These are phyloP conservation scores for Bryoerythrophyllum caledonicum DNA, from an alignment of 225 moss, liverwort and hornwort species.

Conservation along the genomic window DNA sequence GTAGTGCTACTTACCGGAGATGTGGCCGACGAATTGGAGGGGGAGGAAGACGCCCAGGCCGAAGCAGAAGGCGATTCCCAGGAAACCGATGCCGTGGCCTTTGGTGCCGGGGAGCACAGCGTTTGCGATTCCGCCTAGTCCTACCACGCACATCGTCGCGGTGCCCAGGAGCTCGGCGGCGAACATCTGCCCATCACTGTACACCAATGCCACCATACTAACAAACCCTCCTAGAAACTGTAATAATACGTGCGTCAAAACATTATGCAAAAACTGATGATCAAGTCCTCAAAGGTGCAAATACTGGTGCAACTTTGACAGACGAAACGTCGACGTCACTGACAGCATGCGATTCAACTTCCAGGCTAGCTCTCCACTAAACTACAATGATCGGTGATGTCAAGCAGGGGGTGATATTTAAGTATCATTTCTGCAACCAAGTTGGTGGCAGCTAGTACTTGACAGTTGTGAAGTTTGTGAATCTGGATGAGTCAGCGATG, in stretches of 20 bases:
- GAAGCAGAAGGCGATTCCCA: constrained; percentile 62
- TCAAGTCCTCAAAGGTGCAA: too few species aligned
- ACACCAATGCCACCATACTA: constrained; percentile 28
- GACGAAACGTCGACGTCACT: too few species aligned
- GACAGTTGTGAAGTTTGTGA: too few species aligned
- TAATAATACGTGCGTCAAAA: too few species aligned
- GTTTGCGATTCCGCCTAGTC: constrained; percentile 55
- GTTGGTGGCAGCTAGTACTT: too few species aligned
- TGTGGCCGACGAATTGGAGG: constrained; percentile 46
- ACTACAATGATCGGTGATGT: too few species aligned
- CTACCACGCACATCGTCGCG: constrained; percentile 32
- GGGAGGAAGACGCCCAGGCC: constrained; percentile 55
- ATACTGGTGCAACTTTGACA: too few species aligned
- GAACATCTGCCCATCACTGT: constrained; percentile 40
- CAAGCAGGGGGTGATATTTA: background rate
- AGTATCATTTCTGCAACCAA: background rate
- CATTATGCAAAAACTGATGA: too few species aligned
- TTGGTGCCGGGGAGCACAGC: constrained; percentile 56
- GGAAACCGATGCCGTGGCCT: constrained; percentile 58
- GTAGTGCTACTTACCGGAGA: constrained; percentile 34
- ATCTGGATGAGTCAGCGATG: background rate
- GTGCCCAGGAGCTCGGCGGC: constrained; percentile 50
- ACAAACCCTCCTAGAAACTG: too few species aligned
- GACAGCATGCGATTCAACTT: too few species aligned
- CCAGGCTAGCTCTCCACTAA: background rate